These are phyloP conservation scores for Aureoboletus auriporus DNA, from an alignment of 768 basidiomycete genomes.

Conservation along the genomic window DNA sequence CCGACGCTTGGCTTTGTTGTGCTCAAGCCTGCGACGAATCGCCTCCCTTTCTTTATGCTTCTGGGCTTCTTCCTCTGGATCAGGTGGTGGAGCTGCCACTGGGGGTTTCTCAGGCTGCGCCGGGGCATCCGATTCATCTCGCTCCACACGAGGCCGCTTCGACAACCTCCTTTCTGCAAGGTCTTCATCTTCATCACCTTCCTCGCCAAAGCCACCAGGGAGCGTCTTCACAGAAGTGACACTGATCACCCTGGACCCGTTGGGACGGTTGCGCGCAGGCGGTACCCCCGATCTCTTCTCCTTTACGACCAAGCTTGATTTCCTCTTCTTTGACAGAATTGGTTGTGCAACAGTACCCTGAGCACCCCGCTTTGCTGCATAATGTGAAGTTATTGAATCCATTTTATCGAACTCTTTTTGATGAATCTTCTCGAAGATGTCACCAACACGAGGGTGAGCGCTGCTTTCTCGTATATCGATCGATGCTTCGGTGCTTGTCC, in stretches of 20 bases:
- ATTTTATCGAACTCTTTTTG: constrained; percentile 67
- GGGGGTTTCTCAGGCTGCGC: constrained; percentile 33
- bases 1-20: constrained; percentile 61
- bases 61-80: constrained; percentile 27
- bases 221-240: constrained; percentile 30
- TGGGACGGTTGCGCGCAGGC: constrained; percentile 18
- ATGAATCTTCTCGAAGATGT: constrained; percentile 56
- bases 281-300: constrained; percentile 20
- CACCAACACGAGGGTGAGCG: constrained; percentile 23
- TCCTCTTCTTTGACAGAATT: constrained; percentile 37
- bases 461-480: constrained; percentile 15
- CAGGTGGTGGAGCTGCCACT: constrained; percentile 19
- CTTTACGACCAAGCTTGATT: constrained; percentile 48
- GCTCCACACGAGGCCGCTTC: constrained; percentile 41
- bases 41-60: constrained; percentile 51
- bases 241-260: constrained; percentile 23
- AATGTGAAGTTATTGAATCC: constrained; percentile 65
- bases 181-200: constrained; percentile 44
- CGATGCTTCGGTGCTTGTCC: constrained; percentile 3
- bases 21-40: constrained; percentile 60
- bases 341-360: constrained; percentile 18
- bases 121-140: constrained; percentile 22
- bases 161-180: constrained; percentile 36
- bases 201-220: constrained; percentile 58
- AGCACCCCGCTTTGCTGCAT: constrained; percentile 38